phyloP scores from a whole-genome alignment of 306 rosid genomes.

The Arachis hypogaea region DNA sequence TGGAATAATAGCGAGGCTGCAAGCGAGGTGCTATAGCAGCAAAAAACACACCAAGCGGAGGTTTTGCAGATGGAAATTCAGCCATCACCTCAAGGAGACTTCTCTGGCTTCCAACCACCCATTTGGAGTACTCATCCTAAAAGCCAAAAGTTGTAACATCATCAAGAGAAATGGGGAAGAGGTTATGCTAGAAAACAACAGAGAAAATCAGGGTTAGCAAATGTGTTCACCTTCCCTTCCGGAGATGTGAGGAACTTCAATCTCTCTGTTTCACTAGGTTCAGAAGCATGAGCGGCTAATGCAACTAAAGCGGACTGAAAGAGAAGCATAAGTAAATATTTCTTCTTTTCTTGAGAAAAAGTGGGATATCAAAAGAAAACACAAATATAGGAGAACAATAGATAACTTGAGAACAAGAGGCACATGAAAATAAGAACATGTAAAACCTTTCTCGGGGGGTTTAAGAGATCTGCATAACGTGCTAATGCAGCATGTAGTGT shows the following conservation, averaged over 20 bases:
- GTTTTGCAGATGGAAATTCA: slow-evolving; percentile 89
- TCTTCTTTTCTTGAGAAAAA: neutral
- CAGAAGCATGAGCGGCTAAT: slow-evolving; percentile 86
- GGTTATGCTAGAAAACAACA: slow-evolving; percentile 4
- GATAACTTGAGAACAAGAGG: slow-evolving; percentile 6
- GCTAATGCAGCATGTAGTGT: slow-evolving; percentile 73
- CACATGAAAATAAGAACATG: slow-evolving; percentile 23
- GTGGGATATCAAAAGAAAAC: slow-evolving; percentile 18
- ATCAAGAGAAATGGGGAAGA: neutral
- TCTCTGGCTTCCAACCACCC: slow-evolving; percentile 91
- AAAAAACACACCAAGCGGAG: slow-evolving; percentile 95
- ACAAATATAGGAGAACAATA: slow-evolving; percentile 11
- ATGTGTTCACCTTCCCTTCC: slow-evolving; percentile 75
- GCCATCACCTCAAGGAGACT: slow-evolving; percentile 94
- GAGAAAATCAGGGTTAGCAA: slow-evolving; percentile 7
- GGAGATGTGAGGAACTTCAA: slow-evolving; percentile 83
- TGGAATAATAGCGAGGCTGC: slow-evolving; percentile 94
- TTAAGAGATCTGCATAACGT: slow-evolving; percentile 81
- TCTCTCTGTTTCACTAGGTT: slow-evolving; percentile 77
- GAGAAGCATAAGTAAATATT: slow-evolving; percentile 12
- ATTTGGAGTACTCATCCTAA: slow-evolving; percentile 93
- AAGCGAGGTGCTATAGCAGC: slow-evolving; percentile 91
- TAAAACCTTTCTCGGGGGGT: slow-evolving; percentile 85
- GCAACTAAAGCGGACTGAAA: slow-evolving; percentile 82
- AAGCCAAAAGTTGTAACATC: slow-evolving; percentile 27